Evolutionary conservation across 2,329 filamentous ascomycete genomes (phyloP).

Genomic region (Ramularia endophylla): DNA sequence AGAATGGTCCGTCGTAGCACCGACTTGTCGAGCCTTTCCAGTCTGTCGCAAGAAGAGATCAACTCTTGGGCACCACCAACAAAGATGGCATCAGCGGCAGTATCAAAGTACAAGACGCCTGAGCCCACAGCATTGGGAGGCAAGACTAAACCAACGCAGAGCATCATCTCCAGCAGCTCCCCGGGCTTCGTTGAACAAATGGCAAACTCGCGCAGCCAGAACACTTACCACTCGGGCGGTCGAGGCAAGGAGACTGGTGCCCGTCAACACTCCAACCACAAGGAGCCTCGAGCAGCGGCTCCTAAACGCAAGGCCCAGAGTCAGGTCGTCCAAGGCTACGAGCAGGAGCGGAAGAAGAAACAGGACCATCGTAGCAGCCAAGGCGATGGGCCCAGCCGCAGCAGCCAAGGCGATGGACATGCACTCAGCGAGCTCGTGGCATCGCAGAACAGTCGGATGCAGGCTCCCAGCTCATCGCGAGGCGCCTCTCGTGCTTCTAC

Average conservation of each 20-base stretch:
- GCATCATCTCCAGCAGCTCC: conserved; percentile 17
- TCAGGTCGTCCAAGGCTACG: conserved; percentile 15
- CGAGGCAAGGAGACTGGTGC: conserved; percentile 5
- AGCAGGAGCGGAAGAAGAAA: conserved; percentile 18
- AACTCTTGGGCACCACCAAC: background rate
- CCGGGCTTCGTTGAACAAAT: conserved; percentile 16
- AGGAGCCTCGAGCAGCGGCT: background rate
- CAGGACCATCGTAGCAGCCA: conserved; percentile 5
- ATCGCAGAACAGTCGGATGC: no score
- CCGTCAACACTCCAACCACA: conserved; percentile 1
- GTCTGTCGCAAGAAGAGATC: background rate
- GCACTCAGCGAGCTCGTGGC: no score
- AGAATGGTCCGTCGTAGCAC: conserved; percentile 15
- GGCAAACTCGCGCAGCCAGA: background rate
- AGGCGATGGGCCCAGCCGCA: background rate
- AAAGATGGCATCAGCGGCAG: background rate
- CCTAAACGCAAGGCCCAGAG: conserved; percentile 21
- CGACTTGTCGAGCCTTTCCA: conserved; percentile 1
- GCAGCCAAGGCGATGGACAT: background rate
- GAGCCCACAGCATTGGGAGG: background rate
- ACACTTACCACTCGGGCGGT: conserved; percentile 8
- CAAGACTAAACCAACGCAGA: no score
- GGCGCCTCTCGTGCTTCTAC: background rate
- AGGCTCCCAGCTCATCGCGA: no score
- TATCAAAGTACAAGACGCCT: background rate